Evolutionary conservation across 2,329 filamentous ascomycete species (phyloP), one percentile per base, ranked within the genome.

Genomic region (Amauroascus niger): DNA sequence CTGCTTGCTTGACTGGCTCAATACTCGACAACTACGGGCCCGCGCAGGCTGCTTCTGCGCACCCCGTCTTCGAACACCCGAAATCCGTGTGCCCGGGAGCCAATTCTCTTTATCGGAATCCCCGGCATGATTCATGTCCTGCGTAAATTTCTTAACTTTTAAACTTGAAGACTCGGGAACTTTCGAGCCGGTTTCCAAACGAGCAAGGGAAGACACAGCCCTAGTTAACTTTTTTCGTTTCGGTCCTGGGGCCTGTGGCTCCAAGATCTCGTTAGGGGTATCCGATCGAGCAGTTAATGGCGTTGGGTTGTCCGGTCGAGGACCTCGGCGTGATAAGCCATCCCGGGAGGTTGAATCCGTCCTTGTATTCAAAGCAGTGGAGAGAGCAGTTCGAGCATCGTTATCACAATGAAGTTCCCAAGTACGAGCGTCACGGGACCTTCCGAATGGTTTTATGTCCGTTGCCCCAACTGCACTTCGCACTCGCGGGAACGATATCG

Each of bases 31-130:
- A 30, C 46, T 41, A 14, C 52, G 48, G 18, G 39, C 37, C 9
- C 41, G 49, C n/a, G 50, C 3, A 13, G 43, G 26, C 14, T 39
- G 44, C 59, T 57, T 44, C 62, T 59, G 26, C 22, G 61, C 57
- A 18, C 60, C 61, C 3, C 65, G 64, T 33, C 68, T 67, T 52
- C 67, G 68, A 39, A 64, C 79, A 35, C 65, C 64, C 9, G 69
- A 65, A 16, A 62, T 59, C 33, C 68, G 67, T 20, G 73, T 76
- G 3, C 74, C 74, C 1, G 79, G 79, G 39, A 78, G 70, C 80
- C 88, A 94, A 65, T 97, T 97, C 72, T 97, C 91, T 71, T 97
- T 97, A 67, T 97, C 91, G 1, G 88, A 95, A 63, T 95, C 90
- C 47, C 81, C 76, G 67, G 71, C 80, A 14, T 80, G 65, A 62